phyloP scores from a whole-genome alignment of 495 filamentous ascomycete species.

The Talaromyces thailandensis region DNA sequence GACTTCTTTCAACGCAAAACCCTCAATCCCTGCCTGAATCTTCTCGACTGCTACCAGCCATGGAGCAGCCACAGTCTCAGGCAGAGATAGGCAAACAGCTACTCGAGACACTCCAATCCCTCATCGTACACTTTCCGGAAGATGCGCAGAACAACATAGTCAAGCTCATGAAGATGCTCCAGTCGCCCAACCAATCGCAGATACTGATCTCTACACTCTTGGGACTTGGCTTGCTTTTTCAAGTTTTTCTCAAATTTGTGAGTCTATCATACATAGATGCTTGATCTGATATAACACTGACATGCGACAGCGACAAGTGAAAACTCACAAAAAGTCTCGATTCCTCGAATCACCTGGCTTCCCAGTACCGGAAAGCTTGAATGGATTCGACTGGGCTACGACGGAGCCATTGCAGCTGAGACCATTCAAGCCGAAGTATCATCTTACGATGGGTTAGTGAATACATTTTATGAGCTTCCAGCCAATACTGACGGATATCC shows the following conservation, averaged over 20 bases:
- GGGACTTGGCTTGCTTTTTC: neutral
- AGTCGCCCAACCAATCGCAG: neutral
- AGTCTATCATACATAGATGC: neutral
- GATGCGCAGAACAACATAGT: neutral
- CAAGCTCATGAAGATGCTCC: neutral
- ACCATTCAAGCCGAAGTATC: conserved; percentile 62
- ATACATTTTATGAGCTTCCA: conserved; percentile 4
- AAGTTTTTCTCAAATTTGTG: neutral
- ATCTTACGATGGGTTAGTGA: conserved; percentile 61
- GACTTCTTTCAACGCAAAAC: neutral
- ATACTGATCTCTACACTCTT: neutral
- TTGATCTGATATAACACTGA: neutral
- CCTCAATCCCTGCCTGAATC: neutral
- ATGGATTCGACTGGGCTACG: conserved; percentile 49
- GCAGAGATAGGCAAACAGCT: neutral
- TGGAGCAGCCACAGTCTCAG: neutral
- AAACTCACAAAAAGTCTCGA: neutral
- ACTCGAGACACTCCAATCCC: neutral
- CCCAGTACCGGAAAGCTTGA: conserved; percentile 42
- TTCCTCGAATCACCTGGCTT: conserved; percentile 10
- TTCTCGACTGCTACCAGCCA: neutral
- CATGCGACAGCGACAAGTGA: neutral
- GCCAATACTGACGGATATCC: neutral
- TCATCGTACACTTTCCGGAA: neutral
- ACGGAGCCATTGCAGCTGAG: conserved; percentile 53